These are phyloP conservation scores for Kluyveromyces wickerhamii DNA, from an alignment of 805 yeast species.

Conservation along the genomic window DNA sequence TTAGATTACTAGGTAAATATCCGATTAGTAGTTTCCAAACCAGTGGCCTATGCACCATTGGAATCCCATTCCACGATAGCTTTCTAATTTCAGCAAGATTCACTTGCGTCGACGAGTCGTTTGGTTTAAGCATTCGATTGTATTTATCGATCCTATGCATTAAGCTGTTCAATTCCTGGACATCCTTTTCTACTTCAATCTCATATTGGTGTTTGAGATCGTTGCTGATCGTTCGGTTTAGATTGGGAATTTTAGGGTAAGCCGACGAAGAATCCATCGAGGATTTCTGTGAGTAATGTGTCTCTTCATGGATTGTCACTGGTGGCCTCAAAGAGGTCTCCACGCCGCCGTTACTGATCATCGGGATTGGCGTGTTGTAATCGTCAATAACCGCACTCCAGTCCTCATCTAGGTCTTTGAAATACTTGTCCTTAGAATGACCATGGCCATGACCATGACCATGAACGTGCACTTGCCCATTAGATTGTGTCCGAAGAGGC, in stretches of 20 bases:
- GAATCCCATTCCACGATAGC: conserved; percentile 92
- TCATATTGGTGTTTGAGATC: conserved; percentile 20
- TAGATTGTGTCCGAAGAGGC: not conserved
- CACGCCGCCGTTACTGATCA: conserved; percentile 24
- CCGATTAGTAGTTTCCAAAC: conserved; percentile 90
- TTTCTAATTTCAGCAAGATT: conserved; percentile 64
- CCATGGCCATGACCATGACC: conserved; percentile 12
- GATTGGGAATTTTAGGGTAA: conserved; percentile 28
- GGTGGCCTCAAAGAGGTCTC: conserved; percentile 13
- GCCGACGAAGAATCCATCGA: conserved; percentile 7
- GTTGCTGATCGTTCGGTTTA: conserved; percentile 16
- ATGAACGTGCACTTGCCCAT: not conserved
- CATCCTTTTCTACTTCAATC: conserved; percentile 24
- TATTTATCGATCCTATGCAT: conserved; percentile 60
- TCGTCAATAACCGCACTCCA: conserved; percentile 77
- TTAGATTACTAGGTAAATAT: conserved; percentile 78
- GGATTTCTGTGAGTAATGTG: conserved; percentile 6
- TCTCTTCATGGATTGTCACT: not conserved
- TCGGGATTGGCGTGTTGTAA: conserved; percentile 29
- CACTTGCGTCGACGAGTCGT: conserved; percentile 41
- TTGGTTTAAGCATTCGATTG: conserved; percentile 47
- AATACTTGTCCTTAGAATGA: conserved; percentile 30
- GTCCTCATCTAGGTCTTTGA: conserved; percentile 77
- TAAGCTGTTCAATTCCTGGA: conserved; percentile 46
- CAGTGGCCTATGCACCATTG: conserved; percentile 66